Evolutionary conservation across 371 early-diverging fungal genomes (phyloP).

Genomic region (Mucor lusitanicus): DNA sequence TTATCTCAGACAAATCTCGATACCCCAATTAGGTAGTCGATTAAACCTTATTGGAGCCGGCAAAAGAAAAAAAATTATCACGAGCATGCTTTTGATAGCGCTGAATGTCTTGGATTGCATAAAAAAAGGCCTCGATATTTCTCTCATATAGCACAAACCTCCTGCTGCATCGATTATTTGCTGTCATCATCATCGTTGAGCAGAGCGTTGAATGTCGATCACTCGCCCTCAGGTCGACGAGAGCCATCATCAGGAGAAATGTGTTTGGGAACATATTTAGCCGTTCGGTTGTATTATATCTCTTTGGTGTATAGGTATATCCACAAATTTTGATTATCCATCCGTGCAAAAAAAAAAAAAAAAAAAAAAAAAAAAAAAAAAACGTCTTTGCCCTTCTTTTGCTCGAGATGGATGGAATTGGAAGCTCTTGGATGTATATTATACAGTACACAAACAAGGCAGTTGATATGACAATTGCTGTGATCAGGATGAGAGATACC

Average conservation of each 20-base stretch:
- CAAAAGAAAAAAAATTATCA: background rate
- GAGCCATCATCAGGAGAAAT: background rate
- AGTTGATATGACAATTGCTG: background rate
- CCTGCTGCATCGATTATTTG: background rate
- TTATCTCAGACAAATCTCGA: background rate
- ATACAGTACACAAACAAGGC: background rate
- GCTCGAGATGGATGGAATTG: background rate
- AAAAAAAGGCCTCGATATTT: background rate
- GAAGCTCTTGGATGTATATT: background rate
- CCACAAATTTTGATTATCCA: no score
- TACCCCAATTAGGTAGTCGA: background rate
- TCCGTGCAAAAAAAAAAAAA: no score
- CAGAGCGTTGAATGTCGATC: background rate
- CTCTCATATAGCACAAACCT: background rate
- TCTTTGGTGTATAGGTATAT: no score
- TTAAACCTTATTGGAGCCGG: background rate
- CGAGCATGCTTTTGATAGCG: no score
- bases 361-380: background rate
- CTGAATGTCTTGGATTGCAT: background rate
- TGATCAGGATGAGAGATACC: background rate
- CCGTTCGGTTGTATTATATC: background rate
- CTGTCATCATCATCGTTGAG: background rate
- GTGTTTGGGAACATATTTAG: background rate
- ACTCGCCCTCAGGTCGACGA: background rate
- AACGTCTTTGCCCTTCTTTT: background rate